A percentile compares a stretch with the other conserved stretches of the same genome.
Evolutionary conservation across 768 basidiomycete genomes (phyloP).

Genomic region (Thelephora ganbajun): DNA sequence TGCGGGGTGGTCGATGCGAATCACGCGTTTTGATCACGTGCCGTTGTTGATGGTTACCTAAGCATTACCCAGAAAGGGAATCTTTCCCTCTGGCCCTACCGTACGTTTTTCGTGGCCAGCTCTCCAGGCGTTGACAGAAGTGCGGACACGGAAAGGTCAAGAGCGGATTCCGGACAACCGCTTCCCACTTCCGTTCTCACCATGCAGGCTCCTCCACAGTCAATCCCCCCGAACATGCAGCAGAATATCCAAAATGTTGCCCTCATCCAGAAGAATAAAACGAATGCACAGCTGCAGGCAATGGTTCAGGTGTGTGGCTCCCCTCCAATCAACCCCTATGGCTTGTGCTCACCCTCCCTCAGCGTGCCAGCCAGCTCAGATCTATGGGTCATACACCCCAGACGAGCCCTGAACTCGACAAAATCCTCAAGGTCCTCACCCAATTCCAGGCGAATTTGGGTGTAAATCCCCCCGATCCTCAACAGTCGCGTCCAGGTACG

Average conservation of each 20-base stretch:
- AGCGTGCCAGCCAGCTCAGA: constrained; percentile 32
- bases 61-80: constrained; percentile 1
- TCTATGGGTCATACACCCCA: constrained; percentile 32
- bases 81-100: too few relatives aligned
- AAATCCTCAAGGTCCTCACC: constrained; percentile 24
- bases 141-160: not conserved
- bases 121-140: too few relatives aligned
- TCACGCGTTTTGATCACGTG: constrained; percentile 11
- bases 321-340: not conserved
- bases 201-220: not conserved
- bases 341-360: constrained; percentile 2
- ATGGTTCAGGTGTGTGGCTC: constrained; percentile 14
- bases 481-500: too few relatives aligned
- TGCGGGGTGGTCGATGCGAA: too few relatives aligned
- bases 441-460: constrained; percentile 21
- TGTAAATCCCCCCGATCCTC: too few relatives aligned
- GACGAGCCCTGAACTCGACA: constrained; percentile 27
- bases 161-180: not conserved
- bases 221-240: too few relatives aligned
- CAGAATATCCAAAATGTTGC: too few relatives aligned
- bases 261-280: not conserved
- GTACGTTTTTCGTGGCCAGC: too few relatives aligned
- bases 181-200: not conserved
- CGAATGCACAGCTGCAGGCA: constrained; percentile 12
- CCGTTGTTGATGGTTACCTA: constrained; percentile 6